Evolutionary conservation across 2,329 filamentous ascomycete genomes (phyloP), one percentile per base, ranked within the genome.

Genomic region (Biscogniauxia mediterranea): DNA sequence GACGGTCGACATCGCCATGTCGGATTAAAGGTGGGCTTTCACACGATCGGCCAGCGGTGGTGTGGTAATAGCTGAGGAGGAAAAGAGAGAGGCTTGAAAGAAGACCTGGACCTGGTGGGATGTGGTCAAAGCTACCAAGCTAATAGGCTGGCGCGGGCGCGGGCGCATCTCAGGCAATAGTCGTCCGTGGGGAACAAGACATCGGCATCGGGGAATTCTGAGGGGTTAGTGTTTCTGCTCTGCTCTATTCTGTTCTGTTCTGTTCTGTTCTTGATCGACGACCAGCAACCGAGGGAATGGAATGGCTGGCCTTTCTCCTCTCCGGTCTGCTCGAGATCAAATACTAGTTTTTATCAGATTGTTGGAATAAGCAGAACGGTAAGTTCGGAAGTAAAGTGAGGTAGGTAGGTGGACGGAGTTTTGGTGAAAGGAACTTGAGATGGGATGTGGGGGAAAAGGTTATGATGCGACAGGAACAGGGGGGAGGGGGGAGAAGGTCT

Each of bases 1-100:
- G 67, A 76, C 72, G 73, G 71, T 77, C 74, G 72, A 76, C 73
- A 72, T 76, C 71, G 74, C 72, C 73, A 70, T 71, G 61, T 65
- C 60, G 57, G 63, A 63, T 58, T 60, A 54, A 21, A 55, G 61
- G 58, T 56, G 56, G 56, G 50, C 60, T 64, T 64, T 62, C 59
- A 62, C 67, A 65, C 65, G 60, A 65, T 66, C 58, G 61, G 52
- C 61, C 64, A 58, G 63, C 63, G 64, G 63, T 61, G 58, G 61
- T 63, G 67, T n/a, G n/a, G n/a, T 52, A 61, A 61, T 61, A 54
- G 23, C 54, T 28, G 46, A 19, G 26, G 51, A n/a, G 42, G 23
- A 53, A 21, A 20, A 55, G 52, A 49, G 58, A 54, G 52, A 59
- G 55, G 28, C 50, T 51, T 55, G 51, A 52, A 52, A 49, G 55